Evolutionary conservation across 768 basidiomycete genomes (phyloP), one percentile per base, ranked within the genome.

Genomic region (Hypholoma sublateritium): DNA sequence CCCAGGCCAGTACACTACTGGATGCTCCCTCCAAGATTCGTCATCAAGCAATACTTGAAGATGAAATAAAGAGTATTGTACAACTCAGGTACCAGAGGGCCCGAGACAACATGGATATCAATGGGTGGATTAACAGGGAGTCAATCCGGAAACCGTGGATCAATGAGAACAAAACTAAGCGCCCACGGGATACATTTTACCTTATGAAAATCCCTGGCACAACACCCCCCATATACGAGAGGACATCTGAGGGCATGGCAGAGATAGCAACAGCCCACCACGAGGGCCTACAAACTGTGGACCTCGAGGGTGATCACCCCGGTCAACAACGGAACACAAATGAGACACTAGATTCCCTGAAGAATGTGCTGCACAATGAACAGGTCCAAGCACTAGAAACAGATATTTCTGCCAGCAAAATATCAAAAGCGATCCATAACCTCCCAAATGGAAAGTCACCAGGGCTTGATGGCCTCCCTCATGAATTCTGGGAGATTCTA

Each of bases 361-460:
- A 7, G 5, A 32, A 34, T 7, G 43, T 6, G 43, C 17, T 50
- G 17, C n/a, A 13, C 11, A n/a, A 16, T 17, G 17, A 32, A 50
- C 8, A 50, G 8, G 14, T 13, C 16, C n/a, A 13, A 13, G 35
- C 11, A 5, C 32, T 35, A 7, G 28, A 35, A 4, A 34, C n/a
- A 32, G 28, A 17, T 13, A 50, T 50, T 4, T 37, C 55, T n/a
- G 70, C 73, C 58, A 71, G 71, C 1, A 53, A 59, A 0, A 70
- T 67, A 1, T 41, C 75, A 0, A 55, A 68, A 59, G 32, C 61
- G 0, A 65, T 77, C 8, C 77, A 77, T 43, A 16, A 34, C n/a
- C 28, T 55, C 4, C 72, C 72, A 8, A 53, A 58, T 37, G 43
- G 57, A 46, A 58, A 58, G 22, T 16, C 52, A 4, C n/a, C 57